A percentile compares a stretch with the other conserved stretches of the same genome.
phyloP scores from a whole-genome alignment of 164 flowering plant genomes.

The Santalum album region DNA sequence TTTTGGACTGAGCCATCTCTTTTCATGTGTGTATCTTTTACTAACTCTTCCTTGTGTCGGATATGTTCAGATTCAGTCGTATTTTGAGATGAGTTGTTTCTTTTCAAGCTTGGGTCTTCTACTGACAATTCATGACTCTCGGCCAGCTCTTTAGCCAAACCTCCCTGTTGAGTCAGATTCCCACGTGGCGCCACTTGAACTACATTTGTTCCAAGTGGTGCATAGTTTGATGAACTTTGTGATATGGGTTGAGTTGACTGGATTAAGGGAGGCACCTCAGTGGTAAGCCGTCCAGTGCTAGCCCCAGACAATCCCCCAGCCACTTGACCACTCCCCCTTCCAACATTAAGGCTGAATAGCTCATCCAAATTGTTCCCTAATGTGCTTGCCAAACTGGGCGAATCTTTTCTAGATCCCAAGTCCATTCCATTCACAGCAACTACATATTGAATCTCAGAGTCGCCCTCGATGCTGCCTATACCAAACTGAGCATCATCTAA shows the following conservation, averaged over 20 bases:
- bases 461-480: constrained; percentile 42
- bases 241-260: constrained; percentile 26
- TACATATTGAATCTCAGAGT: constrained; percentile 71
- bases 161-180: constrained; percentile 21
- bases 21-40: constrained; percentile 32
- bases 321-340: constrained; percentile 20
- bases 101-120: constrained; percentile 19
- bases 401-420: constrained; percentile 42
- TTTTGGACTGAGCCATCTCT: constrained; percentile 23
- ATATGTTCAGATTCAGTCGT: constrained; percentile 16
- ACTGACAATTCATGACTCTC: constrained; percentile 5
- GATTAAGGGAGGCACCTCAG: constrained; percentile 12
- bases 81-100: constrained; percentile 13
- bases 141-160: constrained; percentile 16
- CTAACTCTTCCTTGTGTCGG: constrained; percentile 13
- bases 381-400: constrained; percentile 32
- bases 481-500: constrained; percentile 56
- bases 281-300: constrained; percentile 18
- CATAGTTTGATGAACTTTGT: constrained; percentile 20
- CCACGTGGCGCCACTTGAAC: constrained; percentile 20
- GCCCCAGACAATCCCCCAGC: constrained; percentile 15
- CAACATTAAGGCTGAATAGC: constrained; percentile 34
- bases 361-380: constrained; percentile 59
- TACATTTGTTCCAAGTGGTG: constrained; percentile 21
- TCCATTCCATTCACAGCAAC: constrained; percentile 93